Evolutionary conservation across 306 rosid species (phyloP).

Genomic region (Mucuna pruriens): DNA sequence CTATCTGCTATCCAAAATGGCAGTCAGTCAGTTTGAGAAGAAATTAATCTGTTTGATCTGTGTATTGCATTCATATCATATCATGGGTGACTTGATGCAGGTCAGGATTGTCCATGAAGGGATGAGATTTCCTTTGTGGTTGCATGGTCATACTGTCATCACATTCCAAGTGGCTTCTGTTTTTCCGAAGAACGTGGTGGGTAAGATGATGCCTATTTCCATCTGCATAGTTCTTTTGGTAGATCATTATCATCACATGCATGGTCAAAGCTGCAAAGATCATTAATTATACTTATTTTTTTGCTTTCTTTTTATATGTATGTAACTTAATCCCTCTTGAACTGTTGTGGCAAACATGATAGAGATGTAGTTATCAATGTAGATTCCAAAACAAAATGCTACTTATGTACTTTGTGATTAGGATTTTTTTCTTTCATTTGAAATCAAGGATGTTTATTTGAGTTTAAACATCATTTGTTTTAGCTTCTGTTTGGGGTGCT

Average conservation of each 20-base stretch:
- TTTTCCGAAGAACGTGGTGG: constrained; percentile 85
- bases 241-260: background rate
- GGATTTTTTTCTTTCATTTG: background rate
- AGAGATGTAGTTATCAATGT: background rate
- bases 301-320: background rate
- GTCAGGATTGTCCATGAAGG: constrained; percentile 84
- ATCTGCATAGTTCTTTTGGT: constrained; percentile 17
- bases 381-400: background rate
- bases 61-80: background rate
- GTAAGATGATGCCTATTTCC: constrained; percentile 69
- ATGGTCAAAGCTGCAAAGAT: constrained; percentile 3
- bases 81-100: constrained; percentile 48
- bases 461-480: constrained; percentile 2
- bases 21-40: constrained; percentile 8
- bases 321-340: constrained; percentile 23
- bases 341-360: background rate
- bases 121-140: constrained; percentile 93
- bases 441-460: constrained; percentile 1
- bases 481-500: constrained; percentile 23
- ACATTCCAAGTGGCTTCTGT: constrained; percentile 76
- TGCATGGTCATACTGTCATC: constrained; percentile 77
- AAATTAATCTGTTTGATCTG: background rate
- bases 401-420: background rate
- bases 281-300: background rate
- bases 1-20: background rate